Conservation (phyloP, 2,329 filamentous ascomycete genomes). For the Diplodia sapinea region DNA sequence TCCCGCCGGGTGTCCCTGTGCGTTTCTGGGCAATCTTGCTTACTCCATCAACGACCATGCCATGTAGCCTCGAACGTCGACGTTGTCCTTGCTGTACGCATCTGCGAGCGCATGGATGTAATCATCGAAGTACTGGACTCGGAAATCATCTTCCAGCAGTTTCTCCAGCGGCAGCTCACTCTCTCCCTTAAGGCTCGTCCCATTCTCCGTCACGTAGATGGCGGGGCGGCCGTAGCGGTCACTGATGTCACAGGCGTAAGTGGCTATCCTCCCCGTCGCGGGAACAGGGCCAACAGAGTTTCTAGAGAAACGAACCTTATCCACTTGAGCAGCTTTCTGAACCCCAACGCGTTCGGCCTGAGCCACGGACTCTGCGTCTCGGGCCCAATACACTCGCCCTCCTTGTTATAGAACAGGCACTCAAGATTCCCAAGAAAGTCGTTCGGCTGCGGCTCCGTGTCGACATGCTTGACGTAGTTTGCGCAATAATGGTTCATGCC, state of each 20-base stretch:
- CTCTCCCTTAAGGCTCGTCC: constrained; percentile 82
- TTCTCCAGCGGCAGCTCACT: constrained; percentile 73
- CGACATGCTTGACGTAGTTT: constrained; percentile 80
- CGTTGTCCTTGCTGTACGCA: constrained; percentile 73
- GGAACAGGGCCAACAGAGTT: constrained; percentile 19
- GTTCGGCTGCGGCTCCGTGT: constrained; percentile 63
- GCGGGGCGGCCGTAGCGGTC: constrained; percentile 76
- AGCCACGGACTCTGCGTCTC: constrained; percentile 86
- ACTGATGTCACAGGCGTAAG: constrained; percentile 31
- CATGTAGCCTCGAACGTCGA: constrained; percentile 79
- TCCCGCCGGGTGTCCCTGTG: constrained; percentile 30
- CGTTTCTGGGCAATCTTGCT: constrained; percentile 41
- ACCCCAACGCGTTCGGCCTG: constrained; percentile 74
- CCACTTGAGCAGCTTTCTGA: constrained; percentile 68
- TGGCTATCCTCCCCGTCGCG: constrained; percentile 61
- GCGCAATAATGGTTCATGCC: constrained; percentile 95
- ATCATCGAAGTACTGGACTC: constrained; percentile 76
- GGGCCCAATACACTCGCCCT: constrained; percentile 74
- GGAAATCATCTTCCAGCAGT: constrained; percentile 81
- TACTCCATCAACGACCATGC: constrained; percentile 87
- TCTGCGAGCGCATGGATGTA: constrained; percentile 80
- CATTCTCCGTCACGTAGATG: constrained; percentile 90
- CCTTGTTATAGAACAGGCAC: constrained; percentile 71
- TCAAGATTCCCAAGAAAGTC: constrained; percentile 81
- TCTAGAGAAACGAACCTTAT: constrained; percentile 34